phyloP scores from a whole-genome alignment of 352 stramenopile species.

The Globisporangium apiculatum region DNA sequence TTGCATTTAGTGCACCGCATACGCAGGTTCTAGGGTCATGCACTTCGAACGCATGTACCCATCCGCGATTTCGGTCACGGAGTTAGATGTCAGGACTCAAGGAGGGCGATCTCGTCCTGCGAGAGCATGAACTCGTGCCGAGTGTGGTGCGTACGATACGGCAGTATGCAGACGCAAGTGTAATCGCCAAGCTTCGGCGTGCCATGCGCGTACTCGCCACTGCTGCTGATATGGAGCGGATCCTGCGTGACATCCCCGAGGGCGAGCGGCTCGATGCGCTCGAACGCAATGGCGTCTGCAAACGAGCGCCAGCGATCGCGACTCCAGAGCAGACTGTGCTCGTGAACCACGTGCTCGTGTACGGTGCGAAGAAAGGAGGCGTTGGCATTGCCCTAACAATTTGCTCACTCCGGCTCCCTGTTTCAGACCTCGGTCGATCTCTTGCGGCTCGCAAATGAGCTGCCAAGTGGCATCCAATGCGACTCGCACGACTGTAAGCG shows the following conservation, averaged over 20 bases:
- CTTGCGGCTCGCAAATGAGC: too few relatives aligned
- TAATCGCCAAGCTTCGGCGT: constrained; percentile 5
- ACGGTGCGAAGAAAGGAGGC: constrained; percentile 8
- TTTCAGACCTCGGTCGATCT: too few relatives aligned
- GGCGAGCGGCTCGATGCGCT: constrained; percentile 7
- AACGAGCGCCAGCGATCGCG: not conserved
- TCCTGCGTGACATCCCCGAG: not conserved
- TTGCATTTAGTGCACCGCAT: too few relatives aligned
- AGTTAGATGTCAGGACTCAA: constrained; percentile 3
- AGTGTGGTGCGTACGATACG: constrained; percentile 8
- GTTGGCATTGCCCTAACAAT: too few relatives aligned
- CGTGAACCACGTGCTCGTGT: constrained; percentile 10
- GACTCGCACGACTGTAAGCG: too few relatives aligned
- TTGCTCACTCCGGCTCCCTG: too few relatives aligned
- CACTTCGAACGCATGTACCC: too few relatives aligned
- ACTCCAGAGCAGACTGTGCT: not conserved
- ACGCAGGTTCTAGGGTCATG: too few relatives aligned
- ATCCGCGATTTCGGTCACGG: too few relatives aligned
- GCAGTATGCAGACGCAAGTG: constrained; percentile 3
- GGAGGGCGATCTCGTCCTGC: constrained; percentile 10
- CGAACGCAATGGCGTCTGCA: not conserved
- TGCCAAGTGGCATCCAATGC: too few relatives aligned
- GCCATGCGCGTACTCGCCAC: not conserved
- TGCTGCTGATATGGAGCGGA: constrained; percentile 1
- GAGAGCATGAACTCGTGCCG: constrained; percentile 2